Base-by-base conservation (phyloP, 2,329 filamentous ascomycete species). In the Ceratocystis lukuohia region DNA sequence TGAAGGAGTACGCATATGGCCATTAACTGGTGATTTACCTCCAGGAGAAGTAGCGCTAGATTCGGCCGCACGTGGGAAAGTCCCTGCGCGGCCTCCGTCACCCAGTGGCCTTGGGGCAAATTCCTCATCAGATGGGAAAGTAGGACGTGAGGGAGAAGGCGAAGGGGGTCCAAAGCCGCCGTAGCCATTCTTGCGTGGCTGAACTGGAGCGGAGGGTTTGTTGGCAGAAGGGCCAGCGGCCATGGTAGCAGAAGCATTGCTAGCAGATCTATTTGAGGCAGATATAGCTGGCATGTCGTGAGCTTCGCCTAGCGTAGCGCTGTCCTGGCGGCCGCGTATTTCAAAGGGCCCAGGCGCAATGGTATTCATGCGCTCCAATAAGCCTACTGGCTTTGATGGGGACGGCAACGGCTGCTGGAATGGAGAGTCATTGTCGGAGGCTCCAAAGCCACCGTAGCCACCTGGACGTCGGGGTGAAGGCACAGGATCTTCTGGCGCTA, bases 321-420 rank as follows among this genome's bases (percentile, higher is more conserved):
- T 65, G 71, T 70, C 59, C 67, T 2, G 75, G 72, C 37, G 74
- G 71, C 48, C 74, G 76, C 70, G 76, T 75, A 69, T 73, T 69
- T 85, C 83, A 70, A 89, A 88, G 0, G 87, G 86, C 0, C 85
- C 86, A 1, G 86, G 84, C 1, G 83, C 80, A 71, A 89, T 86
- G 7, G 77, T 80, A 70, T 88, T 82, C 79, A 89, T 83, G 64
- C 84, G 81, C 69, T 83, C 80, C 70, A 88, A 71, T 33, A 89
- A 71, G 46, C 72, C 77, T 5, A 73, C 70, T 61, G 71, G 70
- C 33, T 70, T 70, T 17, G 70, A 66, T 7, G 83, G 82, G 69
- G 79, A 84, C 22, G 77, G 73, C 3, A 80, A 77, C 25, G 79
- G 79, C 71, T 79, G 80, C 67, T 73, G 46, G 74, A 71, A 63